Percentiles rank a stretch among this genome's conserved stretches.
Evolutionary conservation across 139 green algal species (phyloP).

Genomic region (Bryopsis sp.): DNA sequence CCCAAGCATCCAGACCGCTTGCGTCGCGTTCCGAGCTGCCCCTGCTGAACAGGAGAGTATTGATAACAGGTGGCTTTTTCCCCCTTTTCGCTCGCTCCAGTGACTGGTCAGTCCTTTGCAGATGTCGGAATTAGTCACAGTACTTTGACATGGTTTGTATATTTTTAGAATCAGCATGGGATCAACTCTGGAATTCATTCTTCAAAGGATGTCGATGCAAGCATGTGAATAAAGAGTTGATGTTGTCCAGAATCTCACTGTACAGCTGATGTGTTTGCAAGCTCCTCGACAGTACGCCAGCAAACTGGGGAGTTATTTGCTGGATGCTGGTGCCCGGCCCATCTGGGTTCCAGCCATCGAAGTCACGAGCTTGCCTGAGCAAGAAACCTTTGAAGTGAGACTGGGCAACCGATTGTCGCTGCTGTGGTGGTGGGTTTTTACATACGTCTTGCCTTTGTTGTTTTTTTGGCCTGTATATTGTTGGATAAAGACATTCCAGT

Average conservation of each 20-base stretch:
- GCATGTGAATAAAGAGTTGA: background rate
- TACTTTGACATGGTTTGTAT: background rate
- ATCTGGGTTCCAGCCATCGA: slow-evolving; percentile 49
- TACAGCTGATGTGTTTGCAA: slow-evolving; percentile 14
- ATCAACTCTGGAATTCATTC: background rate
- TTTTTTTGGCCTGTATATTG: too few species aligned
- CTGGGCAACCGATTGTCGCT: background rate
- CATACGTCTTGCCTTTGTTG: too few species aligned
- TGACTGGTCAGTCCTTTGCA: too few species aligned
- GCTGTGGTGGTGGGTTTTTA: background rate
- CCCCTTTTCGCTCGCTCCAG: background rate
- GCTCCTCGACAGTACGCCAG: slow-evolving; percentile 53
- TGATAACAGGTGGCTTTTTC: slow-evolving; percentile 10
- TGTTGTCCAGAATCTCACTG: background rate
- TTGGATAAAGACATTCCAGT: too few species aligned
- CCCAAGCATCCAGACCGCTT: too few species aligned
- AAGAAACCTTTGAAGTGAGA: background rate
- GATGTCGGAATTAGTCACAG: too few species aligned
- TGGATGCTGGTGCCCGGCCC: slow-evolving; percentile 40
- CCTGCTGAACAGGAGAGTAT: slow-evolving; percentile 17
- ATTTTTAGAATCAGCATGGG: background rate
- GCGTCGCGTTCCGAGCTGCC: too few species aligned
- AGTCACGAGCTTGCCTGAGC: slow-evolving; percentile 31
- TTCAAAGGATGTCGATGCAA: background rate
- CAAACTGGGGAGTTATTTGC: slow-evolving; percentile 39